Percentiles rank a stretch among this genome's conserved stretches.
phyloP scores from a whole-genome alignment of 2,329 filamentous ascomycete species.

The Nannizziopsis barbatae region DNA sequence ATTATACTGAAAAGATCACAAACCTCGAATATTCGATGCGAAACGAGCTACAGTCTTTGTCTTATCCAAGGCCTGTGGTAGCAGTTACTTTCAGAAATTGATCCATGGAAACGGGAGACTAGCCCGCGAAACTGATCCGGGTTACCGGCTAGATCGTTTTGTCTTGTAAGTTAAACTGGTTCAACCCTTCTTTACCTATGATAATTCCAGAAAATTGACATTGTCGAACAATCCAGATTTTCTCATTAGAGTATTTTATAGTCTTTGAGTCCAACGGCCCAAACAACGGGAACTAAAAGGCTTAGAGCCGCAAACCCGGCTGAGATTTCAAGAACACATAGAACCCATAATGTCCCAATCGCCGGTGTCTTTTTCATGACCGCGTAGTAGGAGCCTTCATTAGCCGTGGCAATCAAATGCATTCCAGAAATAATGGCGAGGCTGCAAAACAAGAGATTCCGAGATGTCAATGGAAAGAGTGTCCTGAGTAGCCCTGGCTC shows the following conservation, averaged over 20 bases:
- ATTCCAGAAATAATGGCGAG: slow-evolving; percentile 46
- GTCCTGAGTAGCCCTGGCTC: slow-evolving; percentile 22
- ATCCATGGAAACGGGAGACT: too few species aligned
- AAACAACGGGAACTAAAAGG: slow-evolving; percentile 40
- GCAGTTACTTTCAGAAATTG: too few species aligned
- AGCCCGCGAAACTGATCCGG: too few species aligned
- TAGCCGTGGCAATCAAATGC: slow-evolving; percentile 72
- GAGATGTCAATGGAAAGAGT: slow-evolving; percentile 26
- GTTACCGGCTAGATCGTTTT: too few species aligned
- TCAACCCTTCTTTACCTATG: too few species aligned
- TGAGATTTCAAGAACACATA: slow-evolving; percentile 79
- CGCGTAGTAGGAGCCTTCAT: slow-evolving; percentile 67
- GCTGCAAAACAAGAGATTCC: slow-evolving; percentile 27
- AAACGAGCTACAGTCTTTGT: too few species aligned
- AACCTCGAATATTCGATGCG: too few species aligned
- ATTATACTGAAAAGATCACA: too few species aligned
- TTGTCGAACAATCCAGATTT: too few species aligned
- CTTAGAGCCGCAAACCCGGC: slow-evolving; percentile 53
- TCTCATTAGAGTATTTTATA: slow-evolving; percentile 36
- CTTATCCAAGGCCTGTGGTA: too few species aligned
- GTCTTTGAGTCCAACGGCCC: slow-evolving; percentile 44
- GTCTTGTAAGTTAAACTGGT: too few species aligned
- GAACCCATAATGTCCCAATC: slow-evolving; percentile 81
- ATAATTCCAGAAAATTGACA: too few species aligned
- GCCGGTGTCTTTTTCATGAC: slow-evolving; percentile 90